These are phyloP conservation scores for Xylariomycetidae sp. DNA, from an alignment of 2,329 filamentous ascomycete species.

Conservation along the genomic window DNA sequence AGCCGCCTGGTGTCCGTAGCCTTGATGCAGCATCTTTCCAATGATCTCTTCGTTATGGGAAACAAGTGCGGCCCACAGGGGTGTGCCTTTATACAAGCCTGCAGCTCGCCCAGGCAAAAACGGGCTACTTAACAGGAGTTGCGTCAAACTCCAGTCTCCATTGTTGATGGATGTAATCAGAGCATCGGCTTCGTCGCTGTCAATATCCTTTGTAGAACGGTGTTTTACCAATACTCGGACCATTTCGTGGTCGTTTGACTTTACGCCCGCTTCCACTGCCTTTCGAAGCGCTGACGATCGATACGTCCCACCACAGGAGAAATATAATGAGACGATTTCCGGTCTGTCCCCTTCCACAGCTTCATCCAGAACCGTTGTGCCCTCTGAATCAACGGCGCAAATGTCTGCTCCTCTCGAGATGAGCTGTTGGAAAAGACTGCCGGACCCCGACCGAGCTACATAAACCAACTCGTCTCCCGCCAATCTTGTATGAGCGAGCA, in stretches of 20 bases:
- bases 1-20: too few species aligned
- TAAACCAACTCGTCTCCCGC: conserved; percentile 1
- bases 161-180: not conserved
- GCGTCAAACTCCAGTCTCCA: not conserved
- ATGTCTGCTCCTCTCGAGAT: conserved; percentile 1
- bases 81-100: too few species aligned
- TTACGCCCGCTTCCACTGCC: not conserved
- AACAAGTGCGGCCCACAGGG: too few species aligned
- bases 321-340: conserved; percentile 1
- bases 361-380: conserved; percentile 2
- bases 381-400: not conserved
- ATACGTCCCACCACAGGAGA: conserved; percentile 4
- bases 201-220: too few species aligned
- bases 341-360: conserved; percentile 1
- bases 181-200: conserved; percentile 1
- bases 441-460: conserved; percentile 1
- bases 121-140: not conserved
- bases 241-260: not conserved
- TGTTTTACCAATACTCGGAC: conserved; percentile 1
- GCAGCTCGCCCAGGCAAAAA: too few species aligned
- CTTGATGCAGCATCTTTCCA: too few species aligned
- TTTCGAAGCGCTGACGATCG: conserved; percentile 3
- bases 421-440: not conserved
- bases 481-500: conserved; percentile 1
- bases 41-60: too few species aligned